phyloP scores from a whole-genome alignment of 495 filamentous ascomycete species.

The Evernia prunastri region DNA sequence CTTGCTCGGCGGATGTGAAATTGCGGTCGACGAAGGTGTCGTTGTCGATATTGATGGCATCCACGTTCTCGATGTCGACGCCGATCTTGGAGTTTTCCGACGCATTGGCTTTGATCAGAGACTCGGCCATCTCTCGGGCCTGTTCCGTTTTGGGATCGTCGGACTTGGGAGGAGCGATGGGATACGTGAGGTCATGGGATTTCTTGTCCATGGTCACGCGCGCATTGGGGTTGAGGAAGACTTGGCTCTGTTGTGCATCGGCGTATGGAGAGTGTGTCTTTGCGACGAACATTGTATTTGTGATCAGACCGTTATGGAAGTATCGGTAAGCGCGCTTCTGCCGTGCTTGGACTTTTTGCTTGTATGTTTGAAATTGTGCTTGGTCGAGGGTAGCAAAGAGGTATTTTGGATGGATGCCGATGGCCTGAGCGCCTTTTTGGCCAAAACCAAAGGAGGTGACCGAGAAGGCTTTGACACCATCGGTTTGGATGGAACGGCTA shows the following conservation, averaged over 20 bases:
- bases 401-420: slow-evolving; percentile 94
- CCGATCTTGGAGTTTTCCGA: slow-evolving; percentile 74
- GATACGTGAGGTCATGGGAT: slow-evolving; percentile 66
- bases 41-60: slow-evolving; percentile 82
- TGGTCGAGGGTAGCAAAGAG: slow-evolving; percentile 91
- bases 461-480: slow-evolving; percentile 96
- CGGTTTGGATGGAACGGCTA: slow-evolving; percentile 89
- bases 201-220: slow-evolving; percentile 82
- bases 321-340: slow-evolving; percentile 98
- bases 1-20: slow-evolving; percentile 75
- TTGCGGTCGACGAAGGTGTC: slow-evolving; percentile 92
- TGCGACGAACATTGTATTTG: slow-evolving; percentile 93
- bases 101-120: slow-evolving; percentile 65
- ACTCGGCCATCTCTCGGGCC: slow-evolving; percentile 73
- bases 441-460: slow-evolving; percentile 99
- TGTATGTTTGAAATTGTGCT: slow-evolving; percentile 74
- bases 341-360: slow-evolving; percentile 75
- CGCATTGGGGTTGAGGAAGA: slow-evolving; percentile 93
- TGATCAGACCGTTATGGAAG: slow-evolving; percentile 95
- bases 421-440: slow-evolving; percentile 95
- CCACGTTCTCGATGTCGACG: slow-evolving; percentile 83
- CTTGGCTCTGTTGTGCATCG: slow-evolving; percentile 72
- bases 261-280: slow-evolving; percentile 87
- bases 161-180: slow-evolving; percentile 54
- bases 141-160: slow-evolving; percentile 42